Evolutionary conservation across 2,329 filamentous ascomycete species (phyloP), one percentile per base, ranked within the genome.

Genomic region (Sarocladiaceae sp.): DNA sequence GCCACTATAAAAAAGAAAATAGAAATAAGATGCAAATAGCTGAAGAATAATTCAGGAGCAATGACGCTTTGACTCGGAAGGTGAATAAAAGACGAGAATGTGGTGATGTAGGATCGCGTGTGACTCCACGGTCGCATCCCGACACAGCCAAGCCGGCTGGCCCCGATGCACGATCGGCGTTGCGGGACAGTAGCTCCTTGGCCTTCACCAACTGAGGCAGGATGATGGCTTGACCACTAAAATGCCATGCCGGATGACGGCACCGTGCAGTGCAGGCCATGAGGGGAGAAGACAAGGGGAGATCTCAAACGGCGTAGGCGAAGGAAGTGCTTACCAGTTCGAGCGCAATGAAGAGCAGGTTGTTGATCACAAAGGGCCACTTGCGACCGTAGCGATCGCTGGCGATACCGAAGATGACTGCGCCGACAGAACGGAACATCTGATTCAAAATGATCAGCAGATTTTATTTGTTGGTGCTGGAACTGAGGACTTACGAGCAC

Each of bases 351-450:
- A 90, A 80, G 16, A 90, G 68, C 18, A 87, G 48, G 62, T 88
- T 85, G 64, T 89, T 89, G 47, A 84, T 57, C 12, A 89, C 73
- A 66, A 89, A 88, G 1, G 84, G 84, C 82, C 84, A 87, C 56
- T 78, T 79, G 39, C 76, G 64, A 4, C 76, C 76, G 50, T 76
- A 80, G 27, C 73, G 67, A 60, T 80, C 76, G 16, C 70, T 63
- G 0, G 71, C 71, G 20, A 78, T 65, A 49, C 76, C 76, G 44
- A 80, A 80, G 9, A 69, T 16, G 33, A 77, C 60, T 4, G 74
- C 72, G 1, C 76, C 76, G 10, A 77, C 62, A 4, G 74, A 74
- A 45, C 78, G 72, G 50, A 81, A 70, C 74, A 82, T 80, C 37
- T 41, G 24, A 35, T n/a, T n/a, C n/a, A 21, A 16, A 9, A 15